Evolutionary conservation across 305 asterid genomes (phyloP).

Genomic region (Rubia occidens): DNA sequence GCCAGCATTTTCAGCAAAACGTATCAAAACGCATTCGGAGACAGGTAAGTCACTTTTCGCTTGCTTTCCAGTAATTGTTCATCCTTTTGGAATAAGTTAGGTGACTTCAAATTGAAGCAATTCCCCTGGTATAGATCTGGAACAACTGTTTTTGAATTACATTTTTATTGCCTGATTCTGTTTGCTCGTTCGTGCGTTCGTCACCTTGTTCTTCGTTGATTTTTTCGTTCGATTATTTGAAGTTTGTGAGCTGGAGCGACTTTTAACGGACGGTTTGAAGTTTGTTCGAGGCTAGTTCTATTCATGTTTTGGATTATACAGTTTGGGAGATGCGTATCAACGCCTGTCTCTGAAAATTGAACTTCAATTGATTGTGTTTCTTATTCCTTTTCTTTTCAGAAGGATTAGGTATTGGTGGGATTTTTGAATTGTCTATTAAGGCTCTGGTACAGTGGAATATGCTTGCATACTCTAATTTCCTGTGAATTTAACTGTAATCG

Average conservation of each 20-base stretch:
- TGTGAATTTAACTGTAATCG: neutral
- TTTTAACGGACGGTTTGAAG: neutral
- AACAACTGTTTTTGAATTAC: neutral
- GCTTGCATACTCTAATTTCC: neutral
- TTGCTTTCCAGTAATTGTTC: neutral
- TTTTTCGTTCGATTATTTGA: neutral
- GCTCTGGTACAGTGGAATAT: too few relatives aligned
- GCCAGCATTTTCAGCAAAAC: neutral
- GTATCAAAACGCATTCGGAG: neutral
- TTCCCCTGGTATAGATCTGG: constrained; percentile 16
- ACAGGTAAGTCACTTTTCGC: neutral
- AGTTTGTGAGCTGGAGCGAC: neutral
- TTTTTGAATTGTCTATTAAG: neutral
- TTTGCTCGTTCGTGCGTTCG: neutral
- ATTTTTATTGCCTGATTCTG: constrained; percentile 8
- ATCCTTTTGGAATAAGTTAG: neutral
- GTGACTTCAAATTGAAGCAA: constrained; percentile 15
- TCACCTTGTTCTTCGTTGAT: neutral
- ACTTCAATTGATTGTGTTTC: neutral
- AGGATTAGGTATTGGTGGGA: neutral
- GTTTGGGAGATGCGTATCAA: neutral
- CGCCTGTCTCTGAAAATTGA: neutral
- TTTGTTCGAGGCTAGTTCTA: neutral
- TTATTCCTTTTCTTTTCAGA: neutral
- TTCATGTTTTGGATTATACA: neutral